Percentiles rank a stretch among this genome's conserved stretches.
phyloP scores from a whole-genome alignment of 768 basidiomycete genomes.

The Gymnopilus junonius region DNA sequence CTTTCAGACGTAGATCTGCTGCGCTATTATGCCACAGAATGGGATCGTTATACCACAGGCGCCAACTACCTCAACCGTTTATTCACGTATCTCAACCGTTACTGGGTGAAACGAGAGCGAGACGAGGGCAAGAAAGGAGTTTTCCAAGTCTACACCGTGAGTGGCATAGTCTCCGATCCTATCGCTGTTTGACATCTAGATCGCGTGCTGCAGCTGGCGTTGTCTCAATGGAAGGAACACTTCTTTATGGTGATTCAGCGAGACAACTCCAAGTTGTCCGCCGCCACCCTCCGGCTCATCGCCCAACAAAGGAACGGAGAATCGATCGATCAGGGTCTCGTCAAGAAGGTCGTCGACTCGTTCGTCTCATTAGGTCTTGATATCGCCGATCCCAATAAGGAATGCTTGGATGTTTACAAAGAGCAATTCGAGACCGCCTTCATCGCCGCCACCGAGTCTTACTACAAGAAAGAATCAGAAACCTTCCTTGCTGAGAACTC shows the following conservation, averaged over 20 bases:
- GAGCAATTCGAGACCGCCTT: conserved; percentile 92
- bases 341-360: conserved; percentile 98
- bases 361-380: conserved; percentile 96
- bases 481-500: conserved; percentile 91
- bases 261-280: conserved; percentile 81
- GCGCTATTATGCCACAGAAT: conserved; percentile 90
- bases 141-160: conserved; percentile 94
- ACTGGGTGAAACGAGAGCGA: conserved; percentile 99
- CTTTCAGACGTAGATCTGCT: conserved; percentile 91
- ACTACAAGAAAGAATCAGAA: conserved; percentile 93
- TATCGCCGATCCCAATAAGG: conserved; percentile 88
- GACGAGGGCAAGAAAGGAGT: conserved; percentile 97
- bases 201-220: conserved; percentile 64
- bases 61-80: conserved; percentile 96
- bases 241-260: conserved; percentile 88
- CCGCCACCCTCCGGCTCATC: conserved; percentile 87
- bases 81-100: conserved; percentile 97
- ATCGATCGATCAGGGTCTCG: conserved; percentile 91
- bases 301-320: conserved; percentile 96
- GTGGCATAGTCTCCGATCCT: conserved; percentile 27
- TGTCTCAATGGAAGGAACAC: conserved; percentile 94
- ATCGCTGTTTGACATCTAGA: conserved; percentile 8
- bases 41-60: conserved; percentile 97
- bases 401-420: conserved; percentile 94
- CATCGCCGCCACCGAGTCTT: conserved; percentile 86